Percentiles rank a stretch among this genome's conserved stretches.
phyloP scores from a whole-genome alignment of 805 yeast genomes.

The Groenewaldozyma tartarivorans region DNA sequence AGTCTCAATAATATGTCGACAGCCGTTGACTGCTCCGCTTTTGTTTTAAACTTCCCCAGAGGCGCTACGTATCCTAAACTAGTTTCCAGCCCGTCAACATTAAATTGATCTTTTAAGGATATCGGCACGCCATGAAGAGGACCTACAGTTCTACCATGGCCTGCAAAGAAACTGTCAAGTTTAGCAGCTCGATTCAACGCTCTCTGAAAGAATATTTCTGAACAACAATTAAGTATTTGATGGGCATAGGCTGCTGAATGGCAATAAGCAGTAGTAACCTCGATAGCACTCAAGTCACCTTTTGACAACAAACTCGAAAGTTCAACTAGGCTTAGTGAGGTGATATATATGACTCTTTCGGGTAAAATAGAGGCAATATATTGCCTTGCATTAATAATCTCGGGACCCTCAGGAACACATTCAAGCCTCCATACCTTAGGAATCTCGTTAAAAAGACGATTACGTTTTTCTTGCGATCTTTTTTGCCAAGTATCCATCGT shows the following conservation, averaged over 20 bases:
- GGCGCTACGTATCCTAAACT: slow-evolving; percentile 46
- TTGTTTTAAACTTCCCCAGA: slow-evolving; percentile 38
- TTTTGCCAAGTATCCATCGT: no score
- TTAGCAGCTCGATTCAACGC: slow-evolving; percentile 48
- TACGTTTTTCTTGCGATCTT: no score
- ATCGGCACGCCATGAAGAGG: slow-evolving; percentile 62
- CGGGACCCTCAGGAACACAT: no score
- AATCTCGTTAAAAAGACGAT: no score
- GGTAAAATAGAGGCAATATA: neutral
- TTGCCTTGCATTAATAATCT: no score
- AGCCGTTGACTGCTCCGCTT: slow-evolving; percentile 30
- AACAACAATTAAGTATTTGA: slow-evolving; percentile 35
- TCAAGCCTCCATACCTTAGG: no score
- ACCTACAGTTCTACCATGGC: slow-evolving; percentile 43
- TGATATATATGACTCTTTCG: neutral
- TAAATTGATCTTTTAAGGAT: slow-evolving; percentile 49
- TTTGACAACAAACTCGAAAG: neutral
- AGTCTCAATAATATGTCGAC: slow-evolving; percentile 33
- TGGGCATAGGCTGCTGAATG: slow-evolving; percentile 30
- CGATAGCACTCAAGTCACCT: neutral
- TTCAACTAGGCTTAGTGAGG: no score
- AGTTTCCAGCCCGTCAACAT: slow-evolving; percentile 51
- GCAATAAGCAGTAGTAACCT: neutral
- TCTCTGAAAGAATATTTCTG: slow-evolving; percentile 40
- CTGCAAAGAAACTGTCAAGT: slow-evolving; percentile 40